These are phyloP conservation scores for Gaertneriomyces sp. DNA, from an alignment of 192 early-diverging fungal genomes.

Conservation along the genomic window DNA sequence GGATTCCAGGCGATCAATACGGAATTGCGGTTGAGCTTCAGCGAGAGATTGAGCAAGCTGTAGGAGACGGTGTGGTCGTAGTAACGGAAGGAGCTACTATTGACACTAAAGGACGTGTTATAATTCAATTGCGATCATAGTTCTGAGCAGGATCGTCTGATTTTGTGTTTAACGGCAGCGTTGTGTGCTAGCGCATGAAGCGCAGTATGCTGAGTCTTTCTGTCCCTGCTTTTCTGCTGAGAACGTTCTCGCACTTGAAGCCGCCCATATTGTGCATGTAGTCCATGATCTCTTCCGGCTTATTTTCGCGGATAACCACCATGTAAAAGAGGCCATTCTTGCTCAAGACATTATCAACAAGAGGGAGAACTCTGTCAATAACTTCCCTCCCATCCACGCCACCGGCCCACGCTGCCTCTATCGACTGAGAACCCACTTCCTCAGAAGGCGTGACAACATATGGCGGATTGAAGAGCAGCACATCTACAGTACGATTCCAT, in stretches of 20 bases:
- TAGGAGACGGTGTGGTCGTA: constrained; percentile 8
- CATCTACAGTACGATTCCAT: constrained; percentile 59
- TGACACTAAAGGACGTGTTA: constrained; percentile 1
- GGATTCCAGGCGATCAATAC: constrained; percentile 9
- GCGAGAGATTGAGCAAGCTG: constrained; percentile 8
- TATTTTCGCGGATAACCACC: constrained; percentile 82
- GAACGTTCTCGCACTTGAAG: constrained; percentile 35
- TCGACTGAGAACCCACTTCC: constrained; percentile 69
- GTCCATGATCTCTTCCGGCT: constrained; percentile 71
- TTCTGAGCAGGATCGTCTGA: too few relatives aligned
- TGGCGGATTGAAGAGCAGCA: constrained; percentile 91
- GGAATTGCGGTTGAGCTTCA: not conserved
- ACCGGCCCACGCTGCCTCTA: constrained; percentile 90
- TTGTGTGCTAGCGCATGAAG: too few relatives aligned
- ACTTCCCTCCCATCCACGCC: constrained; percentile 87
- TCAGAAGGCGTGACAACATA: constrained; percentile 83
- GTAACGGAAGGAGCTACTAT: not conserved
- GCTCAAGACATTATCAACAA: constrained; percentile 56
- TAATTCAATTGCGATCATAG: not conserved
- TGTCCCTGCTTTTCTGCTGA: constrained; percentile 34
- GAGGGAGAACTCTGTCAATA: constrained; percentile 63
- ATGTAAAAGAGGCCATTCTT: constrained; percentile 77
- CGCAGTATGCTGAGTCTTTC: constrained; percentile 32
- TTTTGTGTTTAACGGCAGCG: too few relatives aligned
- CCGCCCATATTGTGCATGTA: constrained; percentile 51